Conservation (phyloP, 371 early-diverging fungal genomes). For the Rhizopus microsporus region DNA sequence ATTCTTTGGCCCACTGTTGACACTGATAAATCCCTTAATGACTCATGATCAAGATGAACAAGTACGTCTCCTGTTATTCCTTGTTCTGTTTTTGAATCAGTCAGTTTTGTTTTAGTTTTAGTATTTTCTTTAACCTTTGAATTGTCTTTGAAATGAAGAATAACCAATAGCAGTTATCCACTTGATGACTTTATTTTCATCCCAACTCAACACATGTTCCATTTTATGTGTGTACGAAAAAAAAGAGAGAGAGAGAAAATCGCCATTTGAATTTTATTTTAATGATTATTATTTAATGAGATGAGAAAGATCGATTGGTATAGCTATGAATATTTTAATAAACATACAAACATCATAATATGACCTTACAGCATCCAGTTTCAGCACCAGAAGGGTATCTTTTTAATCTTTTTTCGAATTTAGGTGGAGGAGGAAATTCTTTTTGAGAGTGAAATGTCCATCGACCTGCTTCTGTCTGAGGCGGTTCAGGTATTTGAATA, state of each 20-base stretch:
- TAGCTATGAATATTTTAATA: constrained; percentile 22
- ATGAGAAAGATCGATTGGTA: constrained; percentile 47
- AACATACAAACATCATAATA: background rate
- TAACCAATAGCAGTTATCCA: constrained; percentile 62
- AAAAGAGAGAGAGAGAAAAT: background rate
- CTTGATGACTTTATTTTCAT: constrained; percentile 59
- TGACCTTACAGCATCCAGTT: constrained; percentile 50
- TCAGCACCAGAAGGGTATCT: constrained; percentile 52
- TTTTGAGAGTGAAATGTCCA: constrained; percentile 53
- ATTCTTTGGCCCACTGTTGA: constrained; percentile 87
- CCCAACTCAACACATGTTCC: constrained; percentile 58
- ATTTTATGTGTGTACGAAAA: constrained; percentile 9
- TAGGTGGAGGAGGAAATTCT: constrained; percentile 51
- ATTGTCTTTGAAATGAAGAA: constrained; percentile 57
- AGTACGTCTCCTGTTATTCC: constrained; percentile 92
- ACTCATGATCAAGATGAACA: constrained; percentile 86
- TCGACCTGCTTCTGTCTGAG: constrained; percentile 50
- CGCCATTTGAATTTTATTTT: background rate
- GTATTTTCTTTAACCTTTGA: constrained; percentile 46
- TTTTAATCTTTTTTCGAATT: constrained; percentile 45
- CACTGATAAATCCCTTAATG: constrained; percentile 85
- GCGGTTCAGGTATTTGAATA: constrained; percentile 48
- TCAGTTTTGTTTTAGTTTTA: background rate
- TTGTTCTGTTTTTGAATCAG: constrained; percentile 61
- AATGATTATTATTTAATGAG: constrained; percentile 4